Conservation (phyloP, 257 asterid genomes). For the Nicotiana obtusifolia region DNA sequence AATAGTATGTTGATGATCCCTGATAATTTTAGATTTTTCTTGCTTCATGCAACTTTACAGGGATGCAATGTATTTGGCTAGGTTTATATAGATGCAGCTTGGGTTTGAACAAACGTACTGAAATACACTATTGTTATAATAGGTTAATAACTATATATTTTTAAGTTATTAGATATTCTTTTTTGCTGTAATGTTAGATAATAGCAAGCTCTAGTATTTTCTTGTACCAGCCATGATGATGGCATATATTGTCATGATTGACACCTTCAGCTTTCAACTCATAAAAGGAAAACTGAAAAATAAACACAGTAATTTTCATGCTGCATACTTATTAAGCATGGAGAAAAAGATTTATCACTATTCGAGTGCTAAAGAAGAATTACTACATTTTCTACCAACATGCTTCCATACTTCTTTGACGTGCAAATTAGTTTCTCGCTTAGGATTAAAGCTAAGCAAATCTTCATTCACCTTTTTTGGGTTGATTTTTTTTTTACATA, state of each 20-base stretch:
- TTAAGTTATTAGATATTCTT: no score
- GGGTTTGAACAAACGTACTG: background rate
- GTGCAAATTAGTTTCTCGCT: conserved; percentile 20
- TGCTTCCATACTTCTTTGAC: conserved; percentile 31
- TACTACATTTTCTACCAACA: background rate
- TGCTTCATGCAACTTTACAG: background rate
- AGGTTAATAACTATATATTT: no score
- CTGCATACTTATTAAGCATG: conserved; percentile 35
- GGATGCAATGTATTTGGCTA: background rate
- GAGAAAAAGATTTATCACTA: background rate
- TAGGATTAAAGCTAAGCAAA: background rate
- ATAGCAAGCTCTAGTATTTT: no score
- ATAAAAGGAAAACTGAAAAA: background rate
- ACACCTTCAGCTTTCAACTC: background rate
- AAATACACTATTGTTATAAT: no score
- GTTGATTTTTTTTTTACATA: no score
- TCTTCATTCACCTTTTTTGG: no score
- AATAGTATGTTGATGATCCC: background rate
- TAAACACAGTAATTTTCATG: conserved; percentile 16
- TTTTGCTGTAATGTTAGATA: no score
- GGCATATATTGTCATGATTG: no score
- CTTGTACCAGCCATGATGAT: no score
- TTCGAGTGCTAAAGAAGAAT: background rate
- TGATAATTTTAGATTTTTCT: background rate
- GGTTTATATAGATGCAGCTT: background rate